phyloP scores from a whole-genome alignment of 1,284 basidiomycete genomes.

The Ustilago bromivora region DNA sequence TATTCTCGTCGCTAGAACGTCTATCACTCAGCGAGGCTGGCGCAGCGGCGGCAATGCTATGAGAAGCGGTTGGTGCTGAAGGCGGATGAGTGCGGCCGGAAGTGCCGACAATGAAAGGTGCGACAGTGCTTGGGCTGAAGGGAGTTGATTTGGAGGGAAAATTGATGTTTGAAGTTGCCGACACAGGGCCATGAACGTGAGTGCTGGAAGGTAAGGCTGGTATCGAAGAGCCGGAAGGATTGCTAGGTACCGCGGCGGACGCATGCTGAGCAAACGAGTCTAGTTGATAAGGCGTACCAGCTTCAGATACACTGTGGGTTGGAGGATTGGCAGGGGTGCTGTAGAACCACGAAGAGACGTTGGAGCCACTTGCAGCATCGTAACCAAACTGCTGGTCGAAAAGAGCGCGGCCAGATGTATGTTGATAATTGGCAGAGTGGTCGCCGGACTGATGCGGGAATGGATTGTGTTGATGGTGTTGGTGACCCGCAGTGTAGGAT shows the following conservation, averaged over 20 bases:
- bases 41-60: conserved; percentile 9
- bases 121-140: conserved; percentile 13
- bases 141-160: conserved; percentile 3
- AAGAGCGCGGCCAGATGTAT: conserved; percentile 20
- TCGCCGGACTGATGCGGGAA: conserved; percentile 18
- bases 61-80: not conserved
- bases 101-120: conserved; percentile 15
- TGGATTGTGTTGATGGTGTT: conserved; percentile 9
- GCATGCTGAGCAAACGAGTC: conserved; percentile 23
- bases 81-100: conserved; percentile 2
- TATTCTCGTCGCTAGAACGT: conserved; percentile 27
- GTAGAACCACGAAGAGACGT: conserved; percentile 35
- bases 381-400: conserved; percentile 25
- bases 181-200: conserved; percentile 1
- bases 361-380: conserved; percentile 15
- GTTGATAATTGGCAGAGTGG: conserved; percentile 24
- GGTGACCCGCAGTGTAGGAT: conserved; percentile 11
- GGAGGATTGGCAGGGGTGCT: conserved; percentile 8
- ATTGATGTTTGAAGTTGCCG: conserved; percentile 2
- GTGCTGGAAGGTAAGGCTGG: conserved; percentile 6
- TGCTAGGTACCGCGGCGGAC: conserved; percentile 6
- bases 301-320: not conserved
- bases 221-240: conserved; percentile 10
- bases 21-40: conserved; percentile 13
- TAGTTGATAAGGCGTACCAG: conserved; percentile 20